Evolutionary conservation across 2,329 filamentous ascomycete species (phyloP).

Genomic region (Penicillium capsulatum): DNA sequence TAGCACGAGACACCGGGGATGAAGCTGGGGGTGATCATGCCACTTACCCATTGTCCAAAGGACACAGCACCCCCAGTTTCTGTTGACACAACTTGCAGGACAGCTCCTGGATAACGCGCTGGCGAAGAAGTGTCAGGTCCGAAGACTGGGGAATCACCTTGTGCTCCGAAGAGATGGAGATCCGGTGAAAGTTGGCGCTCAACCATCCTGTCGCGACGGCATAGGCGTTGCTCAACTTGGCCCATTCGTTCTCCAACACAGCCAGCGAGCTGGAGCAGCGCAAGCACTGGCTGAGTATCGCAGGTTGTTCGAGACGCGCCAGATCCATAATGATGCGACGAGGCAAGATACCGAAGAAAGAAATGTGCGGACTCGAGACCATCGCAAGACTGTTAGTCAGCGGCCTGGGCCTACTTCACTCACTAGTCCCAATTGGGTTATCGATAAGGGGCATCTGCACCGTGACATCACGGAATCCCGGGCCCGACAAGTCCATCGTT

Average conservation of each 20-base stretch:
- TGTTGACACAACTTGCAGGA: constrained; percentile 38
- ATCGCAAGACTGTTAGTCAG: constrained; percentile 30
- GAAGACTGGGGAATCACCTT: constrained; percentile 37
- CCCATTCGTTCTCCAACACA: constrained; percentile 42
- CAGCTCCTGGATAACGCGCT: constrained; percentile 36
- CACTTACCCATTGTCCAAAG: constrained; percentile 36
- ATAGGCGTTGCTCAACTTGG: constrained; percentile 37
- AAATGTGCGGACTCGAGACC: constrained; percentile 16
- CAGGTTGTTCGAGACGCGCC: constrained; percentile 33
- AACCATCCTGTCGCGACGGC: constrained; percentile 36
- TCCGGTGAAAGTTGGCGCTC: constrained; percentile 37
- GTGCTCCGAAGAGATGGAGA: constrained; percentile 34
- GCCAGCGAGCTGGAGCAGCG: constrained; percentile 41
- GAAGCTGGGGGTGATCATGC: neutral
- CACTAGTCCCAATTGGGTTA: constrained; percentile 18
- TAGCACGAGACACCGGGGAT: neutral
- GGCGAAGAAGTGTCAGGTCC: constrained; percentile 33
- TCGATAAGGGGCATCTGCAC: constrained; percentile 16
- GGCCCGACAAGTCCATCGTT: neutral
- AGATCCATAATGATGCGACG: constrained; percentile 31
- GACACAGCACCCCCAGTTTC: constrained; percentile 35
- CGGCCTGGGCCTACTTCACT: constrained; percentile 14
- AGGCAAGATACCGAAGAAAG: constrained; percentile 12
- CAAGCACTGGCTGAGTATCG: constrained; percentile 38
- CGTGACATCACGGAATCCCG: constrained; percentile 13